Percentiles rank a stretch among this genome's conserved stretches.
Conservation (phyloP, 2,329 filamentous ascomycete species). For the Dryadomyces sulphureus region DNA sequence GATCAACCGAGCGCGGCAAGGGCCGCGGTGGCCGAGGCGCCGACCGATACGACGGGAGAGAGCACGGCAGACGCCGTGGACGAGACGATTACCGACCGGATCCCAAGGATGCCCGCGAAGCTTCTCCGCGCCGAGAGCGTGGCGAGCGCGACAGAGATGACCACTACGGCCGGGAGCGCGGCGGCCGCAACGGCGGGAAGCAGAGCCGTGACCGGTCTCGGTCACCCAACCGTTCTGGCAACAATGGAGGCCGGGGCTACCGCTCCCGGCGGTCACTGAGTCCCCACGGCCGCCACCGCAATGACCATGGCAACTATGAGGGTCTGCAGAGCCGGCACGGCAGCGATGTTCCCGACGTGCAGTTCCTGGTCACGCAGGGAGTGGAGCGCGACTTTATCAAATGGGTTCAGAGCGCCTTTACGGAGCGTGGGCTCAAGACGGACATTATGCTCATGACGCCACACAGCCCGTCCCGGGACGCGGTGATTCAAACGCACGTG, state of each 20-base stretch:
- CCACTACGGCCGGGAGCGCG: conserved; percentile 30
- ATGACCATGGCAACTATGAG: conserved; percentile 29
- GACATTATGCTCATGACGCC: conserved; percentile 71
- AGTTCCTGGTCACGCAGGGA: conserved; percentile 69
- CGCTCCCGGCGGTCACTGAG: conserved; percentile 53
- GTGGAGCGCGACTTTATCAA: conserved; percentile 65
- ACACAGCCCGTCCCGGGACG: conserved; percentile 52
- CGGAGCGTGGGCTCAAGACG: conserved; percentile 53
- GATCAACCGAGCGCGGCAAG: conserved; percentile 44
- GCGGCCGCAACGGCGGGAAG: conserved; percentile 23
- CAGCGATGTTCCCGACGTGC: conserved; percentile 72
- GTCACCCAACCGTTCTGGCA: conserved; percentile 33
- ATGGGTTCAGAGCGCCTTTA: conserved; percentile 69
- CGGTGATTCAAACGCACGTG: conserved; percentile 73
- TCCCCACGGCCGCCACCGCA: conserved; percentile 36
- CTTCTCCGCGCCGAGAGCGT: conserved; percentile 41
- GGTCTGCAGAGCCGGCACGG: conserved; percentile 38
- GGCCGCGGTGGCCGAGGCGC: conserved; percentile 26
- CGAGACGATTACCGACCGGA: conserved; percentile 53
- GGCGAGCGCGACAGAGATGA: conserved; percentile 46
- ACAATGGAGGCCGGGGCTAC: conserved; percentile 37
- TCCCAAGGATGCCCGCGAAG: conserved; percentile 38
- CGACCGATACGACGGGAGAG: conserved; percentile 32
- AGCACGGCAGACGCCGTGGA: conserved; percentile 33
- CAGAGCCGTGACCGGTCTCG: conserved; percentile 48